A percentile compares a stretch with the other conserved stretches of the same genome.
Evolutionary conservation across 2,329 filamentous ascomycete genomes (phyloP).

Genomic region (Aquanectria penicillioides): DNA sequence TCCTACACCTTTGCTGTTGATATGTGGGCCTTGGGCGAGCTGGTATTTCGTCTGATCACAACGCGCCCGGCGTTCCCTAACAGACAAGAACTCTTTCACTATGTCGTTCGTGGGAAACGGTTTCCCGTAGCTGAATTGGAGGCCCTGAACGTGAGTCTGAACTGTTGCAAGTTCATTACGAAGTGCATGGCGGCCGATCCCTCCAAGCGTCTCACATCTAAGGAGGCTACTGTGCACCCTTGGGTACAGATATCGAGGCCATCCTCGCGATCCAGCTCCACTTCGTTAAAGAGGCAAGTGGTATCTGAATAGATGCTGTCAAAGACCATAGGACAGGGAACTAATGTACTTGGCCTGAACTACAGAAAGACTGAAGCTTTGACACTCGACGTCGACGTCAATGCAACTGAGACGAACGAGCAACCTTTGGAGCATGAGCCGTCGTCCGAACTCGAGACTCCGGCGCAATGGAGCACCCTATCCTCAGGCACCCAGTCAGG

Average conservation of each 20-base stretch:
- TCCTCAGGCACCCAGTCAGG: no score
- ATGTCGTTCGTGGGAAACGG: background rate
- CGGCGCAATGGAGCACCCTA: no score
- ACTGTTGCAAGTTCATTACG: background rate
- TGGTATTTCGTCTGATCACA: background rate
- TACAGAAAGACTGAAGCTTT: no score
- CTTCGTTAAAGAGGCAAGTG: no score
- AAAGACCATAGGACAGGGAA: no score
- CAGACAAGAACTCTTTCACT: background rate
- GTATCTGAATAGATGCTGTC: no score
- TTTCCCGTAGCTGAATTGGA: background rate
- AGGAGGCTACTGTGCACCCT: background rate
- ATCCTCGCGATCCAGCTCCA: background rate
- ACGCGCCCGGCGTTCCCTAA: background rate
- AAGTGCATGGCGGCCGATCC: background rate
- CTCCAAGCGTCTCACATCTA: background rate
- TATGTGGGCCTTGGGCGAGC: conserved; percentile 3
- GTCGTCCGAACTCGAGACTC: no score
- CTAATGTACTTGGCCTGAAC: no score
- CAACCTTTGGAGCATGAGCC: no score
- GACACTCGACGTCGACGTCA: no score
- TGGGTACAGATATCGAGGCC: background rate
- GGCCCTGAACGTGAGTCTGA: background rate
- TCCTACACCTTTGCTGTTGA: background rate
- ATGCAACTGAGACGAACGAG: no score